phyloP scores from a whole-genome alignment of 768 basidiomycete species.

The Cyathus striatus region DNA sequence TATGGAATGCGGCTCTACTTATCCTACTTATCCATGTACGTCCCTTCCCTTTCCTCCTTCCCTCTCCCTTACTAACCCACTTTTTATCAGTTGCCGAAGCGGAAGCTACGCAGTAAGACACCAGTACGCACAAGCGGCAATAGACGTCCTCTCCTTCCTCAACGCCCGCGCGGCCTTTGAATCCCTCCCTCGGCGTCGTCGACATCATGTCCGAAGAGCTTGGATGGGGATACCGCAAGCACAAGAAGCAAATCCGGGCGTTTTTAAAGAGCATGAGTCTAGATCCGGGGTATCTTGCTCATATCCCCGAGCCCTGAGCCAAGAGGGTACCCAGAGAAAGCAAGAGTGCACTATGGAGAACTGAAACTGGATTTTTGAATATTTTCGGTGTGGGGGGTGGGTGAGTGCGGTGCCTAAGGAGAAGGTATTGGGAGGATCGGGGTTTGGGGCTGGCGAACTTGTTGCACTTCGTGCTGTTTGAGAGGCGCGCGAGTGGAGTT shows the following conservation, averaged over 20 bases:
- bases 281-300: conserved; percentile 39
- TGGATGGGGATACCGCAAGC: conserved; percentile 62
- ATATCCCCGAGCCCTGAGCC: conserved; percentile 16
- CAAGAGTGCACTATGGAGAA: conserved; percentile 17
- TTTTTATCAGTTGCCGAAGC: conserved; percentile 71
- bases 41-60: conserved; percentile 13
- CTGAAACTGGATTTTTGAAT: conserved; percentile 39
- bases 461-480: conserved; percentile 32
- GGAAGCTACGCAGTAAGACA: conserved; percentile 83
- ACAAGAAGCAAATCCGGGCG: conserved; percentile 49
- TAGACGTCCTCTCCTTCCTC: conserved; percentile 92
- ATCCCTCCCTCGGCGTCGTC: conserved; percentile 79
- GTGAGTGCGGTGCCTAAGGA: conserved; percentile 6
- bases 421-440: conserved; percentile 29
- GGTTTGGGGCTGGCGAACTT: conserved; percentile 42
- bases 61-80: neutral
- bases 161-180: conserved; percentile 83
- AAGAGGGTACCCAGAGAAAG: conserved; percentile 20
- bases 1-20: conserved; percentile 76
- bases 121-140: conserved; percentile 90
- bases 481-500: conserved; percentile 20
- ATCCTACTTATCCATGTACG: conserved; percentile 72
- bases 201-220: conserved; percentile 90
- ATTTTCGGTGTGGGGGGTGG: conserved; percentile 20
- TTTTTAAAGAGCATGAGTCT: conserved; percentile 89